Base-by-base conservation (phyloP, 2,329 filamentous ascomycete genomes). In the Lasiodiplodia hormozganensis region DNA sequence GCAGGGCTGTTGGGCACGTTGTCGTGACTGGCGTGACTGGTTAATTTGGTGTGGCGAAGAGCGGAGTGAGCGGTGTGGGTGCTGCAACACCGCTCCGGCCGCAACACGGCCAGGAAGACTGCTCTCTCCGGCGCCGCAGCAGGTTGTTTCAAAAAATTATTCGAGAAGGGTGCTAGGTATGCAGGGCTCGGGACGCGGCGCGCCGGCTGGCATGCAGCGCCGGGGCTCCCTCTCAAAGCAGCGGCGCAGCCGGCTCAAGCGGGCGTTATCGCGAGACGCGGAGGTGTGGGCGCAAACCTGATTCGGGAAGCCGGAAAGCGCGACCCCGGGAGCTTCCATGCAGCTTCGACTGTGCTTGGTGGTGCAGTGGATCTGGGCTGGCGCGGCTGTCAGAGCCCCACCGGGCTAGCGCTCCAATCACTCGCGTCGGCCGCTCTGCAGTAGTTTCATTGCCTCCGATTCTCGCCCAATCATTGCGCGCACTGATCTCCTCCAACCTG, bases 61-160 rank as follows among this genome's bases (percentile, higher is more conserved):
- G 58, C 58, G 58, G 58, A 62, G 58, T 36, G 40, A 62, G 58
- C 58, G 58, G 58, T 62, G 58, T 62, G 43, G 28, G 58, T 18
- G 58, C 25, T 31, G 40, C 43, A 62, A 49, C 57, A 49, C 38
- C 57, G 57, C 57, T 28, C 8, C 58, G 58, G 54, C 54, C 21
- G n/a, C 40, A 47, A 43, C 58, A 43, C 21, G 40, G 14, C 43
- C 43, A 47, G 10, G 31, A 56, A 21, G 8, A 53, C 23, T 16
- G 25, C 11, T 4, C 51, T 21, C 21, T 34, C 31, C 31, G 31
- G 31, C 31, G 54, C 54, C 23, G 56, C 56, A n/a, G 38, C 14
- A 21, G 43, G 43, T 21, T 21, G 14, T 43, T 16, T 43, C 3
- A 18, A 7, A 18, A 18, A 43, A 21, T 18, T 47, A 21, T 47